Evolutionary conservation across 2,329 filamentous ascomycete genomes (phyloP).

Genomic region (Torrubiellomyces zombiae): DNA sequence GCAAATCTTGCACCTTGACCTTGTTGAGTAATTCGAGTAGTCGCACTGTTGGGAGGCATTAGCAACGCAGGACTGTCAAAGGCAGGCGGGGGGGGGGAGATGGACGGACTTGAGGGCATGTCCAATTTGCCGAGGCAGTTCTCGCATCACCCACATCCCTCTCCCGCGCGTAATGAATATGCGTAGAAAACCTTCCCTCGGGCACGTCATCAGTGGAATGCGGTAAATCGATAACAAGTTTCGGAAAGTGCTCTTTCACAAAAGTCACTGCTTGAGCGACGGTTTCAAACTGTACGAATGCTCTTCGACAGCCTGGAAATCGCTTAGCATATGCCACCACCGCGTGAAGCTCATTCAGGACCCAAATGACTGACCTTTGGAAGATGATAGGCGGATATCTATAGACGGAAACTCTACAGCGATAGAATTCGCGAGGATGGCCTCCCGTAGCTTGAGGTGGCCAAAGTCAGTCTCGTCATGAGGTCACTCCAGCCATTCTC

Average conservation of each 20-base stretch:
- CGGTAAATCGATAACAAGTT: conserved; percentile 18
- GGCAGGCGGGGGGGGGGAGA: background rate
- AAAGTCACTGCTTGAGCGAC: conserved; percentile 23
- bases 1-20: conserved; percentile 21
- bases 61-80: too few species aligned
- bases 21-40: conserved; percentile 21
- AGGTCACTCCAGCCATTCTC: too few species aligned
- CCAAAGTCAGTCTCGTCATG: too few species aligned
- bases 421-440: conserved; percentile 16
- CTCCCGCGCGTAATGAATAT: conserved; percentile 24
- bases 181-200: conserved; percentile 20
- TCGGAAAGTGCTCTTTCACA: conserved; percentile 25
- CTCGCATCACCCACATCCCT: conserved; percentile 17
- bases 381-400: conserved; percentile 21
- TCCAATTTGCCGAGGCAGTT: conserved; percentile 15
- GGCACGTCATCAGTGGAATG: conserved; percentile 21
- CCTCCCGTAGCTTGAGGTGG: conserved; percentile 24
- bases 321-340: conserved; percentile 5
- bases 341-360: background rate
- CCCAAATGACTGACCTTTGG: conserved; percentile 12
- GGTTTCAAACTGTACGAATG: conserved; percentile 25
- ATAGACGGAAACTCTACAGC: conserved; percentile 18
- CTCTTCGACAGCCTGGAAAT: conserved; percentile 20
- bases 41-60: conserved; percentile 16
- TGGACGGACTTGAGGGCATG: conserved; percentile 15